Percentiles rank a stretch among this genome's conserved stretches.
These are phyloP conservation scores for Russula ochroleuca DNA, from an alignment of 768 basidiomycete species.

Conservation along the genomic window DNA sequence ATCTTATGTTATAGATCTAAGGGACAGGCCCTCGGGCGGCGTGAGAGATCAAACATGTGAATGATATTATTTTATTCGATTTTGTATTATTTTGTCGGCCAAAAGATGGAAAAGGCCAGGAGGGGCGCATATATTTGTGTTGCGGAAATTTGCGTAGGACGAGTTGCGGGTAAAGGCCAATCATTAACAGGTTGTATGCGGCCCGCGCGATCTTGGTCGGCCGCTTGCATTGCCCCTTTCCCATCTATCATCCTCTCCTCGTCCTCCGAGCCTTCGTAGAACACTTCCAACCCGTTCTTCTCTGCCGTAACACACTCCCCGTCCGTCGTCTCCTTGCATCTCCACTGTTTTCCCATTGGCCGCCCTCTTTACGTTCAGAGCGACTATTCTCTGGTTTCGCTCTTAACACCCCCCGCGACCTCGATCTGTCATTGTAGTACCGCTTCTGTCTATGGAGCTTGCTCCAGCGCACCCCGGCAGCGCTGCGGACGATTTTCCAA, in stretches of 20 bases:
- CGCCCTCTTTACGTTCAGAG: not conserved
- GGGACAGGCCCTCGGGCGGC: conserved; percentile 12
- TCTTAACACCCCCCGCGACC: not conserved
- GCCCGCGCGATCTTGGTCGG: conserved; percentile 6
- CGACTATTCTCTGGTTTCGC: not conserved
- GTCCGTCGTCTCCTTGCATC: conserved; percentile 6
- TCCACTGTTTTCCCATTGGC: not conserved
- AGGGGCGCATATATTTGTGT: not conserved
- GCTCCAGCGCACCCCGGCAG: conserved; percentile 13
- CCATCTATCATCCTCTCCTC: conserved; percentile 7
- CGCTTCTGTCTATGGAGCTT: conserved; percentile 23
- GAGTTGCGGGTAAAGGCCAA: not conserved
- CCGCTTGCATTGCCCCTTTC: conserved; percentile 18
- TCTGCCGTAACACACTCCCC: not conserved
- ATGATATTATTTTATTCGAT: not conserved
- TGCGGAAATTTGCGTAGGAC: not conserved
- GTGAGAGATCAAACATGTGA: conserved; percentile 12
- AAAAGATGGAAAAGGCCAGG: not conserved
- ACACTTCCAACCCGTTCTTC: not conserved
- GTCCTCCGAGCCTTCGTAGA: not conserved
- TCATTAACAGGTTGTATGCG: not conserved
- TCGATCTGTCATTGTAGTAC: not conserved
- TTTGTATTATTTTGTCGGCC: conserved; percentile 7
- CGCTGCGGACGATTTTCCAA: conserved; percentile 19
- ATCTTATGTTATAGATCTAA: conserved; percentile 22